phyloP scores from a whole-genome alignment of 2,329 filamentous ascomycete genomes.

The Phoma sp. region DNA sequence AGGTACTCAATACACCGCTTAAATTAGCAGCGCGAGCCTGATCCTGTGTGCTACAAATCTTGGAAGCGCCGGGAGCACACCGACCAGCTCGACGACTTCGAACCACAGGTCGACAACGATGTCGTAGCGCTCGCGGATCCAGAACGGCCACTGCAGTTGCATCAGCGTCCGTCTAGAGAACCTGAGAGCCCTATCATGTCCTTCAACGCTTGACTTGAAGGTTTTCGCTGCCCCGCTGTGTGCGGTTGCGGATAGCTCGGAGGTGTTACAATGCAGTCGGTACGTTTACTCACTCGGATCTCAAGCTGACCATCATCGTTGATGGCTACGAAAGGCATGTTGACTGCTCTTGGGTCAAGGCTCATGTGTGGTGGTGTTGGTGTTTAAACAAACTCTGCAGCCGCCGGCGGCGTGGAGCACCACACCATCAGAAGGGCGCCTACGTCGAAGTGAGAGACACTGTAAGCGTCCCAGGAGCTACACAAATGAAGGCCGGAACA shows the following conservation, averaged over 20 bases:
- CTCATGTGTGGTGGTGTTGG: neutral
- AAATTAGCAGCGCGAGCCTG: neutral
- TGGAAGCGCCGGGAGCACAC: neutral
- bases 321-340: neutral
- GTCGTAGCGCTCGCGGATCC: neutral
- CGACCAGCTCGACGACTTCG: neutral
- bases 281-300: neutral
- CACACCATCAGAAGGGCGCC: neutral
- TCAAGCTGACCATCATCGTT: neutral
- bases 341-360: neutral
- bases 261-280: neutral
- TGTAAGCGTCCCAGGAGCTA: no score
- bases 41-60: neutral
- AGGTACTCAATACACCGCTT: neutral
- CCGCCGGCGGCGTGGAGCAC: neutral
- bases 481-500: no score
- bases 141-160: neutral
- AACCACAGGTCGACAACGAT: neutral
- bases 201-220: no score
- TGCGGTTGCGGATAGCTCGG: neutral
- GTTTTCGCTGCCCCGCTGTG: no score
- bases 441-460: neutral
- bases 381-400: slow-evolving; percentile 7
- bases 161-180: neutral
- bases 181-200: neutral